Base-by-base conservation (phyloP, 1,139 yeast species). In the Schizosaccharomyces versatilis region DNA sequence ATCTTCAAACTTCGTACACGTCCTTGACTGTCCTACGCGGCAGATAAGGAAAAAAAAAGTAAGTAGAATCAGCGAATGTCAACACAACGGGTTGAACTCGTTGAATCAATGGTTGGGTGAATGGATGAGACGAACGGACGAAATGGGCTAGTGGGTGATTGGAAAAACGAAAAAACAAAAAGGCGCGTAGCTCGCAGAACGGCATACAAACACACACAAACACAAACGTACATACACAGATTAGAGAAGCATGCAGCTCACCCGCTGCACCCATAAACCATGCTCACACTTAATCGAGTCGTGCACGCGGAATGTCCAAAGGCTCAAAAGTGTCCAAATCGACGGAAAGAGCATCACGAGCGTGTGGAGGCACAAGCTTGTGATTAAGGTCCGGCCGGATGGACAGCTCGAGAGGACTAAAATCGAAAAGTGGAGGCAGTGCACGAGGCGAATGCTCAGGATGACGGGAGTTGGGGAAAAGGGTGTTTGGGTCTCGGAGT, bases 401-500 rank as follows among this genome's bases (percentile, higher is more conserved):
- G 42, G 69, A 66, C 41, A 71, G 63, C 60, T 71, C 74, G 54
- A 62, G 60, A 15, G 15, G 62, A 17, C 71, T 60, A 61, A 71
- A 71, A 61, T 71, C 64, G 59, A 71, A 70, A 54, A 71, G 61
- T 14, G 71, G 70, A 3, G 74, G 74, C 56, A 71, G 60, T 8
- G 64, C 64, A 6, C 69, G 64, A 14, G 66, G 61, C 7, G 71
- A 68, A 51, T 63, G 63, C 24, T 61, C 65, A 10, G 69, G 67
- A 57, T 67, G 64, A 48, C 69, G 62, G 54, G 72, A 69, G 59
- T 72, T 71, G 39, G 84, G 84, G 59, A 79, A 70, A 62, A 69
- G 70, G 10, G 81, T 76, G 51, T 67, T 66, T 53, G 75, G 73
- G 56, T 71, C 72, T 61, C 84, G 74, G 61, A 84, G 73, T 66